Evolutionary conservation across 1,284 basidiomycete species (phyloP).

Genomic region (Rhodotorula sp.): DNA sequence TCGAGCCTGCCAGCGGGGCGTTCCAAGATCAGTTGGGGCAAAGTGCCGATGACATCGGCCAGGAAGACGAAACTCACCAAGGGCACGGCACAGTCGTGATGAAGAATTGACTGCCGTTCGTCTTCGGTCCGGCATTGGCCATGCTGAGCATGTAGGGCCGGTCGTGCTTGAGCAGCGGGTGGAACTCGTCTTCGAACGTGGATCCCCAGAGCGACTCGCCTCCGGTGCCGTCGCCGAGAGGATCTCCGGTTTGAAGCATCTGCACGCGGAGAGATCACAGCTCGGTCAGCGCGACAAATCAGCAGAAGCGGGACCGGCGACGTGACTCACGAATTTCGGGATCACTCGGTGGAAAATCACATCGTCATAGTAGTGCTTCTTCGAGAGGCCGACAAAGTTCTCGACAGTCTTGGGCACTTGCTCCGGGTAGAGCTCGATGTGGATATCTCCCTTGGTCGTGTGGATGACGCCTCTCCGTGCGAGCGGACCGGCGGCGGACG

Average conservation of each 20-base stretch:
- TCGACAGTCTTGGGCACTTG: slow-evolving; percentile 93
- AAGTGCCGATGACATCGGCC: no score
- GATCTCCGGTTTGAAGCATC: slow-evolving; percentile 99
- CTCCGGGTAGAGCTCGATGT: slow-evolving; percentile 72
- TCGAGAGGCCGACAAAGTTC: slow-evolving; percentile 94
- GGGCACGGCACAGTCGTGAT: slow-evolving; percentile 95
- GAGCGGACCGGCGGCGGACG: slow-evolving; percentile 60
- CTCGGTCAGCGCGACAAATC: not conserved
- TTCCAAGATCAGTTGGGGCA: no score
- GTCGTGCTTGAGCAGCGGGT: slow-evolving; percentile 81
- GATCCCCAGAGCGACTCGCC: slow-evolving; percentile 91
- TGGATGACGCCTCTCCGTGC: slow-evolving; percentile 84
- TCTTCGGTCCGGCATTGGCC: slow-evolving; percentile 94
- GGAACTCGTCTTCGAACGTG: slow-evolving; percentile 95
- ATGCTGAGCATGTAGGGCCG: slow-evolving; percentile 96
- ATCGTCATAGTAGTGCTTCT: slow-evolving; percentile 88
- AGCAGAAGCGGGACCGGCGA: not conserved
- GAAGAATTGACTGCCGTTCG: slow-evolving; percentile 95
- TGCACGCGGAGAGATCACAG: slow-evolving; percentile 14
- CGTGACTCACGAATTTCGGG: slow-evolving; percentile 75
- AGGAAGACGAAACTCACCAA: slow-evolving; percentile 59
- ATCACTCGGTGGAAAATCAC: slow-evolving; percentile 98
- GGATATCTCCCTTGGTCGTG: slow-evolving; percentile 90
- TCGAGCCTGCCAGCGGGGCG: slow-evolving; percentile 9
- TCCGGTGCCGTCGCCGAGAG: slow-evolving; percentile 95